phyloP scores from a whole-genome alignment of 257 asterid species.

The Ajuga chamaepitys region DNA sequence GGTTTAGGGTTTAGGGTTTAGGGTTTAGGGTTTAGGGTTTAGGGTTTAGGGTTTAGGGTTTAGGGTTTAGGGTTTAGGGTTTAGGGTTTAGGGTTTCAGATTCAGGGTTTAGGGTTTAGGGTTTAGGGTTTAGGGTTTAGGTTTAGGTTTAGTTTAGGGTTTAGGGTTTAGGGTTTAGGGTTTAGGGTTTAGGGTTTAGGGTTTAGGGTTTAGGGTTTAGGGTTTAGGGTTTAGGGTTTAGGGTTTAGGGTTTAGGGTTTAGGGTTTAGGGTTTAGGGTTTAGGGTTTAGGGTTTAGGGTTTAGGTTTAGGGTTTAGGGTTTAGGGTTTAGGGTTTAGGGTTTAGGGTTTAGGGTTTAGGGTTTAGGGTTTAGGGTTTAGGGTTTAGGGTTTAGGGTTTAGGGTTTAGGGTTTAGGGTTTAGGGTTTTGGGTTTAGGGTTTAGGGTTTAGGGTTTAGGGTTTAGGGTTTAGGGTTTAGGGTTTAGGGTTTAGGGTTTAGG shows the following conservation, averaged over 20 bases:
- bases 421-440: not conserved
- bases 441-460: conserved; percentile 16
- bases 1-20: not conserved
- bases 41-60: not conserved
- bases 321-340: conserved; percentile 2
- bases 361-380: not conserved
- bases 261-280: conserved; percentile 12
- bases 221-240: not conserved
- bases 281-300: not conserved
- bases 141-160: too few relatives aligned
- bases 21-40: conserved; percentile 1
- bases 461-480: conserved; percentile 2
- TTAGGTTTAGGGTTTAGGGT: not conserved
- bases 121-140: conserved; percentile 13
- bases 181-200: not conserved
- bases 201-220: not conserved
- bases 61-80: conserved; percentile 11
- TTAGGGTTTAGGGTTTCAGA: not conserved
- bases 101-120: not conserved
- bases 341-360: conserved; percentile 10
- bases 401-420: conserved; percentile 1
- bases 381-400: conserved; percentile 4
- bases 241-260: conserved; percentile 1
- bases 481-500: conserved; percentile 7
- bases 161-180: conserved; percentile 7